These are phyloP conservation scores for Wilcoxina mikolae DNA, from an alignment of 495 filamentous ascomycete species.

Conservation along the genomic window DNA sequence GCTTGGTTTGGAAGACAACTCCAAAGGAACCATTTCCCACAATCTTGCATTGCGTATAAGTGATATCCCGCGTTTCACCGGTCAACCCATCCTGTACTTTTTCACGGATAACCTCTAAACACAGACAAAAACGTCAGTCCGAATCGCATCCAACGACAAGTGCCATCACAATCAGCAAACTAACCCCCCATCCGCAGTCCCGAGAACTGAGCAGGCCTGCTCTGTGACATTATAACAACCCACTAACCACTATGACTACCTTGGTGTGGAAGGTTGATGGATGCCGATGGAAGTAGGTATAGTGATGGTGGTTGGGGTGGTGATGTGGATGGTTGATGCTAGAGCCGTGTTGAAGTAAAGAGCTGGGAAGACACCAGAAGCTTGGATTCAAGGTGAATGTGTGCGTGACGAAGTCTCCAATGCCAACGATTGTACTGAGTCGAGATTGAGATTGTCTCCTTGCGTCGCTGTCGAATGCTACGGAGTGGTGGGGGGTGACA, in stretches of 20 bases:
- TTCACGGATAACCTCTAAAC: conserved; percentile 85
- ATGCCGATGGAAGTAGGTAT: conserved; percentile 11
- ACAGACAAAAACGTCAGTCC: conserved; percentile 22
- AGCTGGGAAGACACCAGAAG: not conserved
- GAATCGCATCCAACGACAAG: conserved; percentile 2
- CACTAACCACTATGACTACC: conserved; percentile 21
- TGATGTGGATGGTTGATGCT: conserved; percentile 17
- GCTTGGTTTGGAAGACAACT: conserved; percentile 97
- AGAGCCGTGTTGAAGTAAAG: conserved; percentile 5
- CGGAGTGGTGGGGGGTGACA: not conserved
- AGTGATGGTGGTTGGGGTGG: conserved; percentile 13
- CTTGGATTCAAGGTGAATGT: not conserved
- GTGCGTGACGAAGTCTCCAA: not conserved
- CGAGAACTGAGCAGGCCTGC: conserved; percentile 58
- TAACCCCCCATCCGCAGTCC: conserved; percentile 73
- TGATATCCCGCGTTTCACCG: conserved; percentile 86
- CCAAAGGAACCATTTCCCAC: conserved; percentile 99
- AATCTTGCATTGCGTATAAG: conserved; percentile 98
- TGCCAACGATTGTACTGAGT: conserved; percentile 1
- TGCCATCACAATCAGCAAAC: conserved; percentile 22
- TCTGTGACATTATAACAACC: conserved; percentile 23
- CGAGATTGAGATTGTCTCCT: not conserved
- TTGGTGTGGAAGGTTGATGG: conserved; percentile 9
- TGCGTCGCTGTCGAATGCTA: not conserved
- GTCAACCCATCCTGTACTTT: conserved; percentile 98